Base-by-base conservation (phyloP, 2,329 filamentous ascomycete genomes). In the Cercospora zeina region DNA sequence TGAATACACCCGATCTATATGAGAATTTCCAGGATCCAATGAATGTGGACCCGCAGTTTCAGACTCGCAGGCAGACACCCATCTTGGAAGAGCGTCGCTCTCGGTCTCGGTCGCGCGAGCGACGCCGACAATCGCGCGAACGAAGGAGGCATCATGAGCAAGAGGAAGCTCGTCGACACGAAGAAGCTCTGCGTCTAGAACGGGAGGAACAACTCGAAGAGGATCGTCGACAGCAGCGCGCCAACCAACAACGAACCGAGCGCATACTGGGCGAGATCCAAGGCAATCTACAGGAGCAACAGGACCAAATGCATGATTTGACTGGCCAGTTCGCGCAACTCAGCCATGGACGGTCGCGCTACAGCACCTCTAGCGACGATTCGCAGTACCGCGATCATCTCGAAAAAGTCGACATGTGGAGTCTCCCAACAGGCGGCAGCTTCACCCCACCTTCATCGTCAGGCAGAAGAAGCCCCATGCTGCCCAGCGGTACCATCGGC, bases 1-100 rank as follows among this genome's bases (percentile, higher is more conserved):
- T 62, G 24, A 31, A 58, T n/a, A 58, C 60, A 6, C 45, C 54
- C 11, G 42, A 56, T 56, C 59, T 61, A 11, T 58, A 62, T n/a
- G 45, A 62, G 36, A 39, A 30, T 13, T 50, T 39, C 36, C 42
- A 14, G 33, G 30, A 47, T 30, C 42, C 42, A 27, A 50, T 51
- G 13, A 27, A 42, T 31, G 33, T 19, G 13, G 31, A 58, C 11
- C 31, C 42, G 8, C 30, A 36, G 24, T 58, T 50, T n/a, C 56
- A 58, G 19, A 37, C 42, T 31, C 56, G 56, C 21, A 33, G 56
- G 31, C 56, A 58, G 21, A 58, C 56, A 50, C 56, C 42, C 1
- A 16, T 37, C 30, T 14, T 30, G n/a, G 56, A 51, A 24, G 31
- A 50, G 8, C 56, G 45, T 14, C 56, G 45, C 33, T 50, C 56